Evolutionary conservation across 2,329 filamentous ascomycete genomes (phyloP).

Genomic region (Macroventuria anomochaeta): DNA sequence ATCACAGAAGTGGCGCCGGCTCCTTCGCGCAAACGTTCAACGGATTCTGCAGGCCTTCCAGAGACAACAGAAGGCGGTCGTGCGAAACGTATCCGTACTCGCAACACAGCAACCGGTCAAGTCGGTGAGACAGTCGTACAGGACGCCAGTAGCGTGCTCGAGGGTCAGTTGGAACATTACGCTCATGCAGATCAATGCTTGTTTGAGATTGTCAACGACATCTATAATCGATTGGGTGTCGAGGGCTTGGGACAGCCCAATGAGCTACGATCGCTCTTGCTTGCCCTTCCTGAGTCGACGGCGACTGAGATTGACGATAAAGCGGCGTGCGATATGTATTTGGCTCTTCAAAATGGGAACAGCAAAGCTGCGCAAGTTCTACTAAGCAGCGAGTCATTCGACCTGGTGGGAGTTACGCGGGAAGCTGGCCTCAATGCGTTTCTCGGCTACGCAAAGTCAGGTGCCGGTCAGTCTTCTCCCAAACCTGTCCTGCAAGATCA

Average conservation of each 20-base stretch:
- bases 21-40: constrained; percentile 64
- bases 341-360: constrained; percentile 43
- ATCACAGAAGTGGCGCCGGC: constrained; percentile 45
- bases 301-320: constrained; percentile 34
- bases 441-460: constrained; percentile 61
- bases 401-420: constrained; percentile 57
- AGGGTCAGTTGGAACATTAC: constrained; percentile 61
- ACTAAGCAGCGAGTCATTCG: constrained; percentile 57
- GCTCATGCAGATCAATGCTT: constrained; percentile 64
- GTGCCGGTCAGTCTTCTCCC: constrained; percentile 48
- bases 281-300: constrained; percentile 18
- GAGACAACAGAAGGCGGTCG: constrained; percentile 64
- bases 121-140: constrained; percentile 56
- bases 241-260: constrained; percentile 54
- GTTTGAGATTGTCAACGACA: constrained; percentile 60
- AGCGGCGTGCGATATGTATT: constrained; percentile 53
- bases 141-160: constrained; percentile 61
- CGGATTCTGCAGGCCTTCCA: constrained; percentile 64
- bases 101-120: constrained; percentile 62
- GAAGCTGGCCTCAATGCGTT: constrained; percentile 62
- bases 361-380: constrained; percentile 56
- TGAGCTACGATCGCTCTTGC: constrained; percentile 40
- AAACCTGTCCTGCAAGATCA: constrained; percentile 52
- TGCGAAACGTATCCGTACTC: constrained; percentile 66
- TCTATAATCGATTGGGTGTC: constrained; percentile 61